A percentile compares a stretch with the other conserved stretches of the same genome.
Evolutionary conservation across 768 basidiomycete species (phyloP).

Genomic region (Boletales sp.): DNA sequence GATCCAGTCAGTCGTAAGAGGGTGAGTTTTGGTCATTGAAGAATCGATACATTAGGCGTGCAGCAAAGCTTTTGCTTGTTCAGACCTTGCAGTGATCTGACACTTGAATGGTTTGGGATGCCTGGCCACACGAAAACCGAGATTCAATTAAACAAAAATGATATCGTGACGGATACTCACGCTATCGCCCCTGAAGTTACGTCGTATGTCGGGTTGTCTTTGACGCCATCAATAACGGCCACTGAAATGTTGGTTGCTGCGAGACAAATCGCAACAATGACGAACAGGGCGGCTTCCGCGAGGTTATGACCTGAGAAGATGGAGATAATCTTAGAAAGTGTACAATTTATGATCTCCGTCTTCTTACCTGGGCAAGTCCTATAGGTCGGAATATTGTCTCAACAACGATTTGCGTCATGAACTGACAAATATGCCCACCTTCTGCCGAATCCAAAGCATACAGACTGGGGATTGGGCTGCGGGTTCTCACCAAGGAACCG

Average conservation of each 20-base stretch:
- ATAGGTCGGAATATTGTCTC: not conserved
- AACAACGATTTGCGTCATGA: too few relatives aligned
- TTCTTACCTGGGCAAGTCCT: slow-evolving; percentile 22
- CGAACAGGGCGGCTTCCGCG: slow-evolving; percentile 27
- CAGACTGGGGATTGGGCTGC: slow-evolving; percentile 13
- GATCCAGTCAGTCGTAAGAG: too few relatives aligned
- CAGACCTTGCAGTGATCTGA: slow-evolving; percentile 49
- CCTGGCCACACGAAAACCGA: slow-evolving; percentile 1
- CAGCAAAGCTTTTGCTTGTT: slow-evolving; percentile 29
- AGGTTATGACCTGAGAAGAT: slow-evolving; percentile 23
- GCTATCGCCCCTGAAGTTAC: slow-evolving; percentile 42
- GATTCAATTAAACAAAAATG: not conserved
- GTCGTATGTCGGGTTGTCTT: slow-evolving; percentile 43
- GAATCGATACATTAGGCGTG: not conserved
- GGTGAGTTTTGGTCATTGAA: too few relatives aligned
- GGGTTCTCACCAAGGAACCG: slow-evolving; percentile 26
- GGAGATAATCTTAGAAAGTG: too few relatives aligned
- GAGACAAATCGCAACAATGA: slow-evolving; percentile 34
- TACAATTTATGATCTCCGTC: not conserved
- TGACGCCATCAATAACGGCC: slow-evolving; percentile 36
- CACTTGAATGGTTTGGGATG: slow-evolving; percentile 58
- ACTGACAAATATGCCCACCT: slow-evolving; percentile 13
- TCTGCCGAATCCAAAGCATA: slow-evolving; percentile 30
- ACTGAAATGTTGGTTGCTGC: slow-evolving; percentile 43
- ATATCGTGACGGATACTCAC: slow-evolving; percentile 24